Percentiles rank a stretch among this genome's conserved stretches.
phyloP scores from a whole-genome alignment of 2,329 filamentous ascomycete species.

The Thelonectria blattea region DNA sequence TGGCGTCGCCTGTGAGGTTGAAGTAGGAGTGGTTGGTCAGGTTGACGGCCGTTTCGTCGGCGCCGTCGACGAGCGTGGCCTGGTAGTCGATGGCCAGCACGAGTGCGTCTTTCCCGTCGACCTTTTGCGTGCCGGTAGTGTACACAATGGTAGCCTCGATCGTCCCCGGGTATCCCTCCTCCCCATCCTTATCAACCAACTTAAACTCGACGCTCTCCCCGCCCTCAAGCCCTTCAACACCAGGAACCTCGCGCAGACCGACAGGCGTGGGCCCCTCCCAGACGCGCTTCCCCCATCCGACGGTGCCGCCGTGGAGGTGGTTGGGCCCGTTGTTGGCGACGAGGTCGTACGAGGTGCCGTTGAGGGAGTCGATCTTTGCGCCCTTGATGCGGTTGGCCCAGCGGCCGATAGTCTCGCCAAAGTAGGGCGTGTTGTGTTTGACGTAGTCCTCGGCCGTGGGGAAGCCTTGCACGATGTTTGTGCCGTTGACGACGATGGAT shows the following conservation, averaged over 20 bases:
- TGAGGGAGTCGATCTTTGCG: slow-evolving; percentile 74
- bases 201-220: slow-evolving; percentile 72
- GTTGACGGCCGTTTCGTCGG: slow-evolving; percentile 89
- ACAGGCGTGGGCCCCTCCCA: slow-evolving; percentile 75
- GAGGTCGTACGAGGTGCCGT: slow-evolving; percentile 72
- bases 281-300: slow-evolving; percentile 82
- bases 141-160: slow-evolving; percentile 82
- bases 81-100: slow-evolving; percentile 89
- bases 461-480: slow-evolving; percentile 91
- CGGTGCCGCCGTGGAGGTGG: slow-evolving; percentile 72
- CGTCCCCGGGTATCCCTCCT: slow-evolving; percentile 89
- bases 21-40: slow-evolving; percentile 95
- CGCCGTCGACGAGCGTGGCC: slow-evolving; percentile 77
- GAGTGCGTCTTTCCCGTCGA: slow-evolving; percentile 67
- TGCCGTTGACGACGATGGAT: slow-evolving; percentile 75
- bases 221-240: slow-evolving; percentile 59
- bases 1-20: slow-evolving; percentile 62
- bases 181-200: slow-evolving; percentile 75
- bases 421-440: slow-evolving; percentile 77
- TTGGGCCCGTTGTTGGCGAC: slow-evolving; percentile 80
- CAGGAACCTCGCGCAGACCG: slow-evolving; percentile 55
- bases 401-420: slow-evolving; percentile 92
- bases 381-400: slow-evolving; percentile 80
- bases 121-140: slow-evolving; percentile 71
- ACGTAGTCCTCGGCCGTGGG: slow-evolving; percentile 76